Evolutionary conservation across 495 filamentous ascomycete genomes (phyloP).

Genomic region (Podospora pseudocomata): DNA sequence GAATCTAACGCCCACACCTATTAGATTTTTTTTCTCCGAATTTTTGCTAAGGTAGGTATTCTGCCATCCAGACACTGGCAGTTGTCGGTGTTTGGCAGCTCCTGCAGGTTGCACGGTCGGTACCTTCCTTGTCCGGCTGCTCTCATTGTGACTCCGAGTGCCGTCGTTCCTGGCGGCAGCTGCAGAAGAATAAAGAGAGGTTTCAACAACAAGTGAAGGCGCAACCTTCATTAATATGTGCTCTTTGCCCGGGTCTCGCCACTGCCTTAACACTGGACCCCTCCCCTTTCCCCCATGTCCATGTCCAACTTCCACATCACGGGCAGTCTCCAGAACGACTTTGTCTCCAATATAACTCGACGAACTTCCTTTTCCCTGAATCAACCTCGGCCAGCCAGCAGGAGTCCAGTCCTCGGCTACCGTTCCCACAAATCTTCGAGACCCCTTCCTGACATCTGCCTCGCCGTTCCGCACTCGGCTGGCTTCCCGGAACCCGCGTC

Average conservation of each 20-base stretch:
- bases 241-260: conserved; percentile 23
- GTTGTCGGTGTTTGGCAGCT: neutral
- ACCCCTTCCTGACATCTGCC: conserved; percentile 8
- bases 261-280: conserved; percentile 14
- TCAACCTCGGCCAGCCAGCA: conserved; percentile 8
- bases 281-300: conserved; percentile 1
- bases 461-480: conserved; percentile 18
- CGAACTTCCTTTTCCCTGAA: neutral
- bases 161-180: conserved; percentile 15
- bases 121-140: conserved; percentile 37
- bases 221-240: conserved; percentile 30
- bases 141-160: conserved; percentile 30
- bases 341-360: conserved; percentile 1
- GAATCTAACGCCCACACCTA: neutral
- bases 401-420: neutral
- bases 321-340: neutral
- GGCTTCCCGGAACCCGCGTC: conserved; percentile 19
- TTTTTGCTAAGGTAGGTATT: conserved; percentile 1
- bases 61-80: neutral
- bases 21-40: conserved; percentile 2
- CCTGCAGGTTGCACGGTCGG: conserved; percentile 2
- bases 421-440: conserved; percentile 1
- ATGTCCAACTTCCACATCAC: neutral
- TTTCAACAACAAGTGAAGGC: conserved; percentile 11
- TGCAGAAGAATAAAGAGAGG: conserved; percentile 33